A percentile compares a stretch with the other conserved stretches of the same genome.
These are phyloP conservation scores for Umbelopsis isabellina DNA, from an alignment of 192 early-diverging fungal species.

Conservation along the genomic window DNA sequence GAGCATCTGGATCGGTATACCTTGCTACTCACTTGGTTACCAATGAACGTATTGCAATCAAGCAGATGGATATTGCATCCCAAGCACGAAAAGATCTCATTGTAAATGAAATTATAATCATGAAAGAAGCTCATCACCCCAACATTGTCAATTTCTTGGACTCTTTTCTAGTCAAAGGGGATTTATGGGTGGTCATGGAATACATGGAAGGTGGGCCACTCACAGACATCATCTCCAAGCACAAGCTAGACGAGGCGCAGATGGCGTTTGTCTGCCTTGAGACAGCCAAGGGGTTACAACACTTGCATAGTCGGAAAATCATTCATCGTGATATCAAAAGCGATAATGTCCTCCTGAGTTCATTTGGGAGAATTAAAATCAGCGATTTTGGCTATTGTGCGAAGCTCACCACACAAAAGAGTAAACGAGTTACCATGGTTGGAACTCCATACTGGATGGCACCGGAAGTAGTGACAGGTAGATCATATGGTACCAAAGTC, in stretches of 20 bases:
- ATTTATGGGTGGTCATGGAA: conserved; percentile 93
- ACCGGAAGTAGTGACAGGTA: conserved; percentile 78
- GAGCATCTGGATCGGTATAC: conserved; percentile 74
- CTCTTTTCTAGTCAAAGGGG: conserved; percentile 71
- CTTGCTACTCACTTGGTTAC: conserved; percentile 60
- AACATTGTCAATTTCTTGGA: conserved; percentile 91
- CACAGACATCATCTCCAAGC: conserved; percentile 85
- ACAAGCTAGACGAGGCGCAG: conserved; percentile 72
- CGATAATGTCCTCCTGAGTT: conserved; percentile 72
- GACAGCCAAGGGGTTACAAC: conserved; percentile 59
- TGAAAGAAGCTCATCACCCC: conserved; percentile 73
- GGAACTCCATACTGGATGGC: conserved; percentile 88
- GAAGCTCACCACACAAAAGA: conserved; percentile 67
- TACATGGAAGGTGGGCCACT: conserved; percentile 89
- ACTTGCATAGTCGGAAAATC: conserved; percentile 66
- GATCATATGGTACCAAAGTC: conserved; percentile 71
- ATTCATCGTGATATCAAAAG: conserved; percentile 81
- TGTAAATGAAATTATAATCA: conserved; percentile 77
- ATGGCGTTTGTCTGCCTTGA: conserved; percentile 82
- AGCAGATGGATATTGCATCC: conserved; percentile 80
- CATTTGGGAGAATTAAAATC: conserved; percentile 71
- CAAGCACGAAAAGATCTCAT: conserved; percentile 84
- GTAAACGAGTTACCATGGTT: conserved; percentile 72
- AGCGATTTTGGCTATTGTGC: conserved; percentile 86
- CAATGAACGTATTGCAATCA: conserved; percentile 68